phyloP scores from a whole-genome alignment of 2,329 filamentous ascomycete genomes.

The Alternaria arborescens region DNA sequence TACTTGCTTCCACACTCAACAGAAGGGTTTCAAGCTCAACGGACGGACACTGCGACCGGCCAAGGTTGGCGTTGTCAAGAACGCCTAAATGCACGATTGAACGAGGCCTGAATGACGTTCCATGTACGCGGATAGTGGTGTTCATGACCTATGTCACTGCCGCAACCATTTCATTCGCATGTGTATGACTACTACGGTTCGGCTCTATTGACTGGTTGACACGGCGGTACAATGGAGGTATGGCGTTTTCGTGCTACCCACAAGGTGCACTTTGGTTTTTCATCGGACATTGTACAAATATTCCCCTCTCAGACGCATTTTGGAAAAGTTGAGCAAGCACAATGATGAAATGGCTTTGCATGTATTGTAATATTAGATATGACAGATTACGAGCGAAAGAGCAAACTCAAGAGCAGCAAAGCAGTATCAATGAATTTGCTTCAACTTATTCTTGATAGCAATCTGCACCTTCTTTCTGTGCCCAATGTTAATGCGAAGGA shows the following conservation, averaged over 20 bases:
- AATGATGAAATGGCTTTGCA: constrained; percentile 14
- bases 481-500: background rate
- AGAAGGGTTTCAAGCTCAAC: constrained; percentile 95
- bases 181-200: constrained; percentile 34
- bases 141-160: background rate
- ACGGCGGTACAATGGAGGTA: constrained; percentile 27
- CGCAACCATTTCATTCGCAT: constrained; percentile 14
- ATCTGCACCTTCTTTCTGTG: background rate
- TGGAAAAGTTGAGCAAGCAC: constrained; percentile 22
- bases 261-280: constrained; percentile 20
- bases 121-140: background rate
- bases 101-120: background rate
- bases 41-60: constrained; percentile 87
- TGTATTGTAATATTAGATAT: constrained; percentile 36
- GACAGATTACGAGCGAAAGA: constrained; percentile 18
- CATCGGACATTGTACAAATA: constrained; percentile 31
- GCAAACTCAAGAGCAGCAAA: constrained; percentile 4
- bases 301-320: constrained; percentile 41
- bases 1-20: constrained; percentile 89
- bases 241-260: constrained; percentile 26
- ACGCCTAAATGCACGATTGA: constrained; percentile 56
- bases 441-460: constrained; percentile 3
- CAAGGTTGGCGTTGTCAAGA: constrained; percentile 97
- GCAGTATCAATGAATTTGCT: constrained; percentile 13
- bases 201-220: constrained; percentile 21